Conservation (phyloP, 257 asterid species). For the Salvia hispanica region DNA sequence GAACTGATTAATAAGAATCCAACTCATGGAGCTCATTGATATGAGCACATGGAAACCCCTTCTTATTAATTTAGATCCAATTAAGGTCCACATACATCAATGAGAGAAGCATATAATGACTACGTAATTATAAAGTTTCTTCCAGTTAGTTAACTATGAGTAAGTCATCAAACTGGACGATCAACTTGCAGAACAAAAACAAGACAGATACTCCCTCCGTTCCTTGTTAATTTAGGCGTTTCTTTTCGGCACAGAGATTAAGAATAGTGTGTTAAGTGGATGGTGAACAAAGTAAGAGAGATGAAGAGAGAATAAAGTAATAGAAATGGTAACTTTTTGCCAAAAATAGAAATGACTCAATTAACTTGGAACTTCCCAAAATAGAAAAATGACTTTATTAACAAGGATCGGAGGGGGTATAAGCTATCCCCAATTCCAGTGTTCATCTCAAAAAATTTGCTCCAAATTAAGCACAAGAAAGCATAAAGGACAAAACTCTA, state of each 20-base stretch:
- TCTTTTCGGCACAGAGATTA: too few relatives aligned
- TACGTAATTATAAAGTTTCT: background rate
- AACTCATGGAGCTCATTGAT: background rate
- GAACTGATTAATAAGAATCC: background rate
- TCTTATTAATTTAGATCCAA: background rate
- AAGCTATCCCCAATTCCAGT: background rate
- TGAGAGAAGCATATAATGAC: constrained; percentile 9
- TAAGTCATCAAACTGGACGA: background rate
- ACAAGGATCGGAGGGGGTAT: too few relatives aligned
- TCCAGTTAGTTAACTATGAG: background rate
- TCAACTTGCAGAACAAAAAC: constrained; percentile 18
- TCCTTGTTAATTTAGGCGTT: too few relatives aligned
- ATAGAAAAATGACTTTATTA: too few relatives aligned
- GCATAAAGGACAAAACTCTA: constrained; percentile 12
- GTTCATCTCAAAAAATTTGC: constrained; percentile 16
- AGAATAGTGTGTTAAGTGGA: too few relatives aligned
- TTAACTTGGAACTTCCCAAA: too few relatives aligned
- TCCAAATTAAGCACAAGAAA: constrained; percentile 16
- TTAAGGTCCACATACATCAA: background rate
- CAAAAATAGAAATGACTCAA: too few relatives aligned
- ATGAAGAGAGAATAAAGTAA: too few relatives aligned
- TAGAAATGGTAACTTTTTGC: too few relatives aligned
- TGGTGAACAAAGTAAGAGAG: too few relatives aligned
- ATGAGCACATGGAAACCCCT: background rate
- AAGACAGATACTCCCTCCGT: too few relatives aligned